Evolutionary conservation across 2,329 filamentous ascomycete genomes (phyloP), one percentile per base, ranked within the genome.

Genomic region (Phoma herbarum): DNA sequence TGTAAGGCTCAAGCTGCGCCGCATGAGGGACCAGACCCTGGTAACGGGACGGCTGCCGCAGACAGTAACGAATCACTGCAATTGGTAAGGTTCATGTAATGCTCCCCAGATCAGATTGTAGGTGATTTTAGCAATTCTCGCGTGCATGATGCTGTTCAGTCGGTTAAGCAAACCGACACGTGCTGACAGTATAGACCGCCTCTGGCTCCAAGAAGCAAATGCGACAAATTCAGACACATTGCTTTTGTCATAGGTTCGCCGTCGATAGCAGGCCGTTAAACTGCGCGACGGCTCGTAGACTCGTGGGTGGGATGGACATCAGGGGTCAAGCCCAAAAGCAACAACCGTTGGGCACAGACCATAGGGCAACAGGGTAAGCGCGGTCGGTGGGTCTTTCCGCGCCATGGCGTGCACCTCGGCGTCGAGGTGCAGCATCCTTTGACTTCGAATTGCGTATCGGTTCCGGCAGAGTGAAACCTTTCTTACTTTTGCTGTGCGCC

Each of bases 291-390:
- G 31, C 31, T 35, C 31, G 31, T 35, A 35, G 6, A 8, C 31
- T 35, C 31, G 31, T n/a, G 39, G 41, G 55, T 58, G 55, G 56
- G 56, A 59, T 59, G 50, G 37, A 44, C 31, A 18, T 28, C 56
- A 59, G 50, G 50, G 56, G 56, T 58, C 25, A 22, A 20, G 26
- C 10, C 54, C 48, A 59, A 57, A 59, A 59, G 56, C 56, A 53
- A 50, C 25, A 11, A 31, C 55, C 35, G 50, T 54, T 52, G 29
- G 31, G 50, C 50, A 51, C 46, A 12, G 56, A 26, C 44, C 28
- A 26, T 16, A 39, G 9, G 18, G 35, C 20, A 35, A 9, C 35
- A 39, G 35, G 33, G 18, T 18, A 39, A 39, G 35, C 35, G 35
- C 10, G 35, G 18, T 22, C 4, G 20, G 50, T 59, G 56, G 56